Percentiles rank a stretch among this genome's conserved stretches.
Evolutionary conservation across 2,329 filamentous ascomycete genomes (phyloP).

Genomic region (Parasarocladium wereldwijsianum): DNA sequence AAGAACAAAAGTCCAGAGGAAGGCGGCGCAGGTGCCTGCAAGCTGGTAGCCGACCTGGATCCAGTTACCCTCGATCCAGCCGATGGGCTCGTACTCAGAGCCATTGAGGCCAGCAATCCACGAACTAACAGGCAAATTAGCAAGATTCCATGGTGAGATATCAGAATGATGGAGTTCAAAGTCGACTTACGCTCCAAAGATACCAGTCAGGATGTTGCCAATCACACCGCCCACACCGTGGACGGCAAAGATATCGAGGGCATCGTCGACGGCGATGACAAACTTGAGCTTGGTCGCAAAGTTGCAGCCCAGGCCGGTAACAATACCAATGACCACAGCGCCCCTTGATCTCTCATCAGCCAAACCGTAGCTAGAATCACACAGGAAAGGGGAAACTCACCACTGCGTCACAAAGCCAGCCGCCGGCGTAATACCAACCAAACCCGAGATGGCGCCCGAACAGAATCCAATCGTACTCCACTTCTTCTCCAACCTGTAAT

Average conservation of each 20-base stretch:
- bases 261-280: constrained; percentile 63
- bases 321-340: constrained; percentile 43
- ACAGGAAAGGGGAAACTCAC: too few species aligned
- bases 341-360: too few species aligned
- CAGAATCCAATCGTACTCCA: constrained; percentile 93
- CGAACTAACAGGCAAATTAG: constrained; percentile 26
- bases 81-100: constrained; percentile 39
- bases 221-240: constrained; percentile 74
- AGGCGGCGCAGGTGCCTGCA: constrained; percentile 49
- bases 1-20: constrained; percentile 51
- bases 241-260: constrained; percentile 82
- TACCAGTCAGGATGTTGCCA: constrained; percentile 63
- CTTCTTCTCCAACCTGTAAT: constrained; percentile 83
- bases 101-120: constrained; percentile 65
- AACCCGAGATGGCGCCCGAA: constrained; percentile 72
- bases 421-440: constrained; percentile 76
- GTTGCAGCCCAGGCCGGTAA: constrained; percentile 57
- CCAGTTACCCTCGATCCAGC: constrained; percentile 59
- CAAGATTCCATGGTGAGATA: background rate
- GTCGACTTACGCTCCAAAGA: constrained; percentile 52
- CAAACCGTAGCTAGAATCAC: constrained; percentile 15
- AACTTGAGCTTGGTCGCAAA: constrained; percentile 76
- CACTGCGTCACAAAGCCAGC: constrained; percentile 65
- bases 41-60: constrained; percentile 59
- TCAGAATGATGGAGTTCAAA: background rate